A percentile compares a stretch with the other conserved stretches of the same genome.
Evolutionary conservation across 305 asterid species (phyloP).

Genomic region (Rubia tinctorum): DNA sequence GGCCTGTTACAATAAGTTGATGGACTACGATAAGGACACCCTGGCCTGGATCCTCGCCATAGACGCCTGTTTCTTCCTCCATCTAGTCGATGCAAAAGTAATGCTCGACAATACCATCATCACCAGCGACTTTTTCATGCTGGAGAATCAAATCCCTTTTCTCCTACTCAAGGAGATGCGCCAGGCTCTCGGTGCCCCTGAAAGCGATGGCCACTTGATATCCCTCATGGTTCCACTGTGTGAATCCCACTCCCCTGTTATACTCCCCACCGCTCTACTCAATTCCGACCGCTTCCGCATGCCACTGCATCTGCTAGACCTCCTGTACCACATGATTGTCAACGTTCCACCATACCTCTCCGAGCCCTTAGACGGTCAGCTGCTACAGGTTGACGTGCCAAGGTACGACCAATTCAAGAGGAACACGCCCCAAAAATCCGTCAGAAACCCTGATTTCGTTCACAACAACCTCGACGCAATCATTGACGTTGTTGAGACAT

Average conservation of each 20-base stretch:
- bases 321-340: constrained; percentile 33
- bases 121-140: constrained; percentile 24
- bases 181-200: constrained; percentile 8
- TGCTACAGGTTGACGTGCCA: background rate
- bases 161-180: constrained; percentile 24
- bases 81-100: constrained; percentile 14
- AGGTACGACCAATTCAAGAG: background rate
- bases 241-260: constrained; percentile 36
- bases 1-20: constrained; percentile 37
- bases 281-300: background rate
- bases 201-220: background rate
- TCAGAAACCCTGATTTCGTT: background rate
- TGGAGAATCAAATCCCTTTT: constrained; percentile 46
- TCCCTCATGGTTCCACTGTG: constrained; percentile 15
- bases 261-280: constrained; percentile 8
- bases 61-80: constrained; percentile 39
- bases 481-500: constrained; percentile 17
- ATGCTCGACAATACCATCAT: constrained; percentile 21
- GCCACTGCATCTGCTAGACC: constrained; percentile 34
- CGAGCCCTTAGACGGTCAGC: background rate
- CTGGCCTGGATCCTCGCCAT: constrained; percentile 49
- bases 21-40: constrained; percentile 37
- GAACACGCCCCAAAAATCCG: no score
- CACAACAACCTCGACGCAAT: constrained; percentile 13
- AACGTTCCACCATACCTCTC: constrained; percentile 10